These are phyloP conservation scores for Candida anutae DNA, from an alignment of 1,139 yeast species.

Conservation along the genomic window DNA sequence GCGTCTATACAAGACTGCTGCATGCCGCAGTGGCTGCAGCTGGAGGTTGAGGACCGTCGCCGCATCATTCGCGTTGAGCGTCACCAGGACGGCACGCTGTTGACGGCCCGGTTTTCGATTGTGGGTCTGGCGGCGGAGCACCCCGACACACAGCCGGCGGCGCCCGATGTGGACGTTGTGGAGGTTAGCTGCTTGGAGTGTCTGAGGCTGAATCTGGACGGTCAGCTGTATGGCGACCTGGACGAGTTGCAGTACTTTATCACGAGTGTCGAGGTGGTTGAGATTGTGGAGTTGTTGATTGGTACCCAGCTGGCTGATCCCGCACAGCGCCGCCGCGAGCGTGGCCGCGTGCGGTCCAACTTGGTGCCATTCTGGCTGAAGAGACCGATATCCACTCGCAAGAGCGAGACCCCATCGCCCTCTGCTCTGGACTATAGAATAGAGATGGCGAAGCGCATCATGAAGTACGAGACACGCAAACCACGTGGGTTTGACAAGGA, in stretches of 20 bases:
- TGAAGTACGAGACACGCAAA: constrained; percentile 56
- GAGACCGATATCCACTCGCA: constrained; percentile 48
- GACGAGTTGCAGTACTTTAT: constrained; percentile 38
- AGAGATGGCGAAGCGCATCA: constrained; percentile 55
- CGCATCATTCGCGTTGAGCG: constrained; percentile 54
- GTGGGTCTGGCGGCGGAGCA: constrained; percentile 46
- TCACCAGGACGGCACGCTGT: constrained; percentile 38
- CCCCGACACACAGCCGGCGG: constrained; percentile 30
- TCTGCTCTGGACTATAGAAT: constrained; percentile 35
- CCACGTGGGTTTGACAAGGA: constrained; percentile 66
- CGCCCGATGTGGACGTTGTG: constrained; percentile 39
- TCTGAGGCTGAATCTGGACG: constrained; percentile 25
- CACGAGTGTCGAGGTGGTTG: constrained; percentile 60
- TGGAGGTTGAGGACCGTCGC: constrained; percentile 43
- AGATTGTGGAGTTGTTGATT: constrained; percentile 52
- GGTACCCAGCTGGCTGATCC: constrained; percentile 42
- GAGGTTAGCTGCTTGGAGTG: constrained; percentile 56
- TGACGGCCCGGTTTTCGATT: constrained; percentile 42
- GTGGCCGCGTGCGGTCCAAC: constrained; percentile 58
- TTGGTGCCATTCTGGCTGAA: constrained; percentile 64
- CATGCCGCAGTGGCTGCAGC: constrained; percentile 39
- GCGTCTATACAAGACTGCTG: constrained; percentile 43
- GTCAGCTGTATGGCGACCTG: constrained; percentile 11
- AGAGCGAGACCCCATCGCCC: constrained; percentile 16
- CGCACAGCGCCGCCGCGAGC: constrained; percentile 46